Conservation (phyloP, 1,284 basidiomycete genomes). For the Volvariella volvacea region DNA sequence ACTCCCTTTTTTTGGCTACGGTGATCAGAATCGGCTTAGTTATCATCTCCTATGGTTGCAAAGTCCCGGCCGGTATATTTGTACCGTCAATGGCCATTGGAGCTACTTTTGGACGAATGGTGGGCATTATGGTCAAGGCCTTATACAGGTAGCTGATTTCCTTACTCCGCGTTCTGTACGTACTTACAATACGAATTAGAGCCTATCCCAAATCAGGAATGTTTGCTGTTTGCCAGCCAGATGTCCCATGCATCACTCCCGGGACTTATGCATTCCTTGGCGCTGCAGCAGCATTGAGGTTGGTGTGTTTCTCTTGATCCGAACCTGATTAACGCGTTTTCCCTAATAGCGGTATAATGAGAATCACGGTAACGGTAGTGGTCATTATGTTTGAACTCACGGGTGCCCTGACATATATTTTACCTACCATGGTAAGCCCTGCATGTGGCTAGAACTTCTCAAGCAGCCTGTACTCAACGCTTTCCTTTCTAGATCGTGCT, state of each 20-base stretch:
- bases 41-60: slow-evolving; percentile 91
- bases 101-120: slow-evolving; percentile 92
- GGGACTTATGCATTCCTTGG: slow-evolving; percentile 96
- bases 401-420: slow-evolving; percentile 93
- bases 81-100: slow-evolving; percentile 98
- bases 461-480: not conserved
- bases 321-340: slow-evolving; percentile 9
- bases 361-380: slow-evolving; percentile 96
- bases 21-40: slow-evolving; percentile 84
- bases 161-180: not conserved
- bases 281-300: slow-evolving; percentile 91
- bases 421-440: slow-evolving; percentile 97
- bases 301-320: slow-evolving; percentile 17
- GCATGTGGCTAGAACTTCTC: slow-evolving; percentile 15
- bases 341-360: slow-evolving; percentile 77
- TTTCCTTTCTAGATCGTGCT: slow-evolving; percentile 77
- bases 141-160: slow-evolving; percentile 60
- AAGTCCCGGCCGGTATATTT: slow-evolving; percentile 97
- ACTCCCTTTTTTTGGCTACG: slow-evolving; percentile 89
- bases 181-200: slow-evolving; percentile 29
- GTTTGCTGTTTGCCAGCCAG: slow-evolving; percentile 86
- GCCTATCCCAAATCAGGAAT: slow-evolving; percentile 79
- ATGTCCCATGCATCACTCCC: slow-evolving; percentile 95
- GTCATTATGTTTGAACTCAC: slow-evolving; percentile 99
- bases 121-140: slow-evolving; percentile 93